Conservation (phyloP, 176 grass and related monocot species). For the Aegilops umbellulata region DNA sequence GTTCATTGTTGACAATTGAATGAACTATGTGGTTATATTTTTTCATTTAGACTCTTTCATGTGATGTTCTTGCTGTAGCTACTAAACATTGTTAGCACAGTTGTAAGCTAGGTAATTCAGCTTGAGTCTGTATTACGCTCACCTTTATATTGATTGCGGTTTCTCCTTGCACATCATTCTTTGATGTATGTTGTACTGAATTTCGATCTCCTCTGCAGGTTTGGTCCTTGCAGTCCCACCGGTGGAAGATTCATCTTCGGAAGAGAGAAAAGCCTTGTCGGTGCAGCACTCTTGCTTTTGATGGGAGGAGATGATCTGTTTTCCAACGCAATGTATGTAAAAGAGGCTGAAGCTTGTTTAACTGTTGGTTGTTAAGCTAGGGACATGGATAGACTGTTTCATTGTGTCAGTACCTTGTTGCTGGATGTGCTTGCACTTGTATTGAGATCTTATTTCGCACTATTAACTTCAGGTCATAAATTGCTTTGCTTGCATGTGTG, state of each 20-base stretch:
- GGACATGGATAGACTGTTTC: constrained; percentile 24
- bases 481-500: constrained; percentile 5
- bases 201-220: constrained; percentile 9
- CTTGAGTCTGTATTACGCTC: not conserved
- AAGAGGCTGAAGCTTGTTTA: constrained; percentile 13
- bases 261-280: constrained; percentile 4
- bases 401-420: not conserved
- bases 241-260: constrained; percentile 16
- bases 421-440: not conserved
- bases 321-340: constrained; percentile 27
- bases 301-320: constrained; percentile 9
- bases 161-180: not conserved
- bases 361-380: constrained; percentile 27
- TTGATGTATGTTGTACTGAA: not conserved
- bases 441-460: not conserved
- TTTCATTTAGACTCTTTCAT: not conserved
- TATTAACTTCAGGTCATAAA: constrained; percentile 18
- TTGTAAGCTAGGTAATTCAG: not conserved
- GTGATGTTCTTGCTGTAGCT: not conserved
- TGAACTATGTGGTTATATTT: not conserved
- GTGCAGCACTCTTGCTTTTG: constrained; percentile 27
- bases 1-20: too few relatives aligned
- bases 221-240: not conserved
- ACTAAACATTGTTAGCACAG: not conserved
- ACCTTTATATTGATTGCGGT: not conserved